Evolutionary conservation across 352 stramenopile genomes (phyloP).

Genomic region (Pythium plurisporium): DNA sequence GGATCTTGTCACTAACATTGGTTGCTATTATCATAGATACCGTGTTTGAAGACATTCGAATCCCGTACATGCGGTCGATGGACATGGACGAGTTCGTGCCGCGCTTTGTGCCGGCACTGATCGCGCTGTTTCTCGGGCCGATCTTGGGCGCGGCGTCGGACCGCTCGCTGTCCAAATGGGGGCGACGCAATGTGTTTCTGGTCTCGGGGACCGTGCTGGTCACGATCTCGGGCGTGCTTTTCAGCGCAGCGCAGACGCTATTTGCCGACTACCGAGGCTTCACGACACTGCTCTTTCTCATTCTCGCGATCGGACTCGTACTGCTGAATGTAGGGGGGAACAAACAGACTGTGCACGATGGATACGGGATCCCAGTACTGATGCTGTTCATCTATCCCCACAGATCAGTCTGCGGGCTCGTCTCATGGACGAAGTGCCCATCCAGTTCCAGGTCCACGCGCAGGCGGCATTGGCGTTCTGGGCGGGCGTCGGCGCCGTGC

Average conservation of each 20-base stretch:
- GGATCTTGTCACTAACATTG: background rate
- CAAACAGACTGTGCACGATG: too few species aligned
- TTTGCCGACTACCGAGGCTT: constrained; percentile 40
- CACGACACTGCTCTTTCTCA: constrained; percentile 50
- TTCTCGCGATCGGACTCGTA: constrained; percentile 56
- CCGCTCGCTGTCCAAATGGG: constrained; percentile 63
- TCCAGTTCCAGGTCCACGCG: constrained; percentile 75
- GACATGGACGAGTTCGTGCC: constrained; percentile 54
- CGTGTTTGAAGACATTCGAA: constrained; percentile 62
- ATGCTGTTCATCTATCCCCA: background rate
- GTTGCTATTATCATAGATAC: constrained; percentile 33
- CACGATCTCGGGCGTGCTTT: constrained; percentile 51
- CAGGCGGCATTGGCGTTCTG: constrained; percentile 67
- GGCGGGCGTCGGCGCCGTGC: constrained; percentile 51
- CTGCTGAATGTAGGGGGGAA: constrained; percentile 61
- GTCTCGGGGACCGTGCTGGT: constrained; percentile 42
- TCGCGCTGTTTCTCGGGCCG: constrained; percentile 60
- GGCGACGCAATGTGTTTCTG: constrained; percentile 64
- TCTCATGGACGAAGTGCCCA: constrained; percentile 71
- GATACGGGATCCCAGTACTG: too few species aligned
- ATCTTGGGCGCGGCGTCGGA: constrained; percentile 72
- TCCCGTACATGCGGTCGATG: constrained; percentile 71
- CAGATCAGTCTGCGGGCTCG: constrained; percentile 64
- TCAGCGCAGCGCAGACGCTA: constrained; percentile 56
- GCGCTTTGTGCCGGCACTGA: constrained; percentile 56